phyloP scores from a whole-genome alignment of 2,329 filamentous ascomycete species.

The Pseudofabraea citricarpa region DNA sequence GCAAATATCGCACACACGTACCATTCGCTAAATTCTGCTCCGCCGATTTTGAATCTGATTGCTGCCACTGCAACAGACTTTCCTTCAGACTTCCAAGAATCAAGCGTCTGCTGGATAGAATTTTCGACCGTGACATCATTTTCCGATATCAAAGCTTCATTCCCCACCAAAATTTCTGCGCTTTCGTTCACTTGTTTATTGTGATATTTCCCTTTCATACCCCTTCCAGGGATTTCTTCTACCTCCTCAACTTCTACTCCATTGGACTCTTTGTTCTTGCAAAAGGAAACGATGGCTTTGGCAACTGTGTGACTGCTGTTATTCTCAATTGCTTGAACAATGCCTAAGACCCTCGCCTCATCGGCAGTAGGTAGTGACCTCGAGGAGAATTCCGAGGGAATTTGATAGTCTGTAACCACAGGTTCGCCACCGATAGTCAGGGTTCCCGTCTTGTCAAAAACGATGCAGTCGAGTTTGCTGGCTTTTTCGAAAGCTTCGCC shows the following conservation, averaged over 20 bases:
- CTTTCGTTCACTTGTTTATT: slow-evolving; percentile 20
- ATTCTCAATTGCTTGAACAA: slow-evolving; percentile 59
- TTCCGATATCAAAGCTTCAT: slow-evolving; percentile 63
- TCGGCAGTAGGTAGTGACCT: slow-evolving; percentile 6
- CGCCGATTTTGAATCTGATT: slow-evolving; percentile 25
- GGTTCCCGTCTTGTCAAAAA: slow-evolving; percentile 59
- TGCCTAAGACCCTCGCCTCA: slow-evolving; percentile 38
- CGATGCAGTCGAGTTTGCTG: slow-evolving; percentile 47
- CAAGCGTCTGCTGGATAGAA: slow-evolving; percentile 32
- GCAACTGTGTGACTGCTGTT: slow-evolving; percentile 73
- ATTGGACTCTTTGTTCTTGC: slow-evolving; percentile 32
- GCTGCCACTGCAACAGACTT: slow-evolving; percentile 61
- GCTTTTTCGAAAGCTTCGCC: slow-evolving; percentile 57
- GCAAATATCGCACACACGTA: slow-evolving; percentile 62
- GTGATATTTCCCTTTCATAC: slow-evolving; percentile 55
- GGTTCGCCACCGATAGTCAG: slow-evolving; percentile 62
- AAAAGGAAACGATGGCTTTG: slow-evolving; percentile 63
- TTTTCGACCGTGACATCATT: slow-evolving; percentile 36
- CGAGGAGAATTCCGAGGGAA: slow-evolving; percentile 2
- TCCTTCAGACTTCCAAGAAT: slow-evolving; percentile 56
- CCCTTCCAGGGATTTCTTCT: slow-evolving; percentile 67
- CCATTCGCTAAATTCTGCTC: slow-evolving; percentile 31
- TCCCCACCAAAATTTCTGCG: slow-evolving; percentile 62
- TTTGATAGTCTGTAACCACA: slow-evolving; percentile 44
- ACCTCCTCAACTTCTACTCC: slow-evolving; percentile 36